phyloP scores from a whole-genome alignment of 2,329 filamentous ascomycete species.

The Sporothrix variecibatus region DNA sequence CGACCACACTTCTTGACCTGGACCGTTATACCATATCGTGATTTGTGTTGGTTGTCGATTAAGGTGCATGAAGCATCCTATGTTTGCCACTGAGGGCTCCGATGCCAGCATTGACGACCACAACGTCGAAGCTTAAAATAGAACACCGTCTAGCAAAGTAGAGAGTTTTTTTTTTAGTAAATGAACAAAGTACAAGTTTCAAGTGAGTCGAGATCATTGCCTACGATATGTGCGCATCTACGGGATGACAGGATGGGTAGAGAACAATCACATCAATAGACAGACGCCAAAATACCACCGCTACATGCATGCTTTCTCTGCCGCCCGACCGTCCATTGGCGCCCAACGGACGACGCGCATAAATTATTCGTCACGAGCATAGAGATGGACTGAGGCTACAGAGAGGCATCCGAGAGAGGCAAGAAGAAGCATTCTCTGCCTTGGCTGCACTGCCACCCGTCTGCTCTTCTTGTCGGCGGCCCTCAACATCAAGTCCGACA shows the following conservation, averaged over 20 bases:
- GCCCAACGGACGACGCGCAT: constrained; percentile 27
- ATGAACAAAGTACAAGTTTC: too few species aligned
- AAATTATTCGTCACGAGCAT: constrained; percentile 17
- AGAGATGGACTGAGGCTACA: background rate
- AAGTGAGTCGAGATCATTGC: background rate
- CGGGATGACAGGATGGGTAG: too few species aligned
- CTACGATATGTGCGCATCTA: background rate
- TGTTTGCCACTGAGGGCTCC: constrained; percentile 5
- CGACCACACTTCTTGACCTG: too few species aligned
- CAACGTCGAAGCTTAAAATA: background rate
- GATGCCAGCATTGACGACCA: background rate
- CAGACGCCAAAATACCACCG: background rate
- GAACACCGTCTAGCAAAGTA: too few species aligned
- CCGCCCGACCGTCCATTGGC: background rate
- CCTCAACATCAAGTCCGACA: background rate
- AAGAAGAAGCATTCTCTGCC: background rate
- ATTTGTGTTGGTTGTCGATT: background rate
- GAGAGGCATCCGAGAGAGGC: background rate
- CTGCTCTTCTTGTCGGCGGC: background rate
- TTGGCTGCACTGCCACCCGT: background rate
- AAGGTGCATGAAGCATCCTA: background rate
- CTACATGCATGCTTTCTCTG: background rate
- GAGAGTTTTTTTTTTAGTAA: too few species aligned
- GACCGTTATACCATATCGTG: background rate
- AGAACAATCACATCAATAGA: background rate